Percentiles rank a stretch among this genome's conserved stretches.
phyloP scores from a whole-genome alignment of 1,139 yeast species.

The Zygoascus meyerae region DNA sequence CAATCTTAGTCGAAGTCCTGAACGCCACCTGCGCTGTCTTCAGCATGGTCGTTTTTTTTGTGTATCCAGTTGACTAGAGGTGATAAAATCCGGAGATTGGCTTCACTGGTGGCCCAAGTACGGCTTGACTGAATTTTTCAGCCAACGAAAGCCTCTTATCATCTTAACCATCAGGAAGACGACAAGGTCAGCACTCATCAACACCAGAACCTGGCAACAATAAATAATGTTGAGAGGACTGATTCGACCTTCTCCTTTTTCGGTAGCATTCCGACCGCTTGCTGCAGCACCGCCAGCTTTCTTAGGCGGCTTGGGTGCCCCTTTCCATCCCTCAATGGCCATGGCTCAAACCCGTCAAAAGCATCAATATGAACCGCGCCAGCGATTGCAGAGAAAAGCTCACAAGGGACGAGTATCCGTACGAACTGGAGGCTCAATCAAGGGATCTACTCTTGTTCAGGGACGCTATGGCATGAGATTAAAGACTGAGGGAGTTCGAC shows the following conservation, averaged over 20 bases:
- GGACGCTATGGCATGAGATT: slow-evolving; percentile 87
- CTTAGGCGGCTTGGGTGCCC: background rate
- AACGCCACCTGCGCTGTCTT: too few relatives aligned
- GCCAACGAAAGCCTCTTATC: background rate
- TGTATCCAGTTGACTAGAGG: too few relatives aligned
- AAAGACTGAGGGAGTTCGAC: slow-evolving; percentile 76
- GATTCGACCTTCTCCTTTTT: too few relatives aligned
- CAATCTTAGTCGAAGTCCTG: background rate
- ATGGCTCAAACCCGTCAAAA: slow-evolving; percentile 44
- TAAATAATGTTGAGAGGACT: too few relatives aligned
- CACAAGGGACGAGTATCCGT: slow-evolving; percentile 95
- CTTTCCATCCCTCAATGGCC: slow-evolving; percentile 6
- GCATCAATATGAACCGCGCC: slow-evolving; percentile 79
- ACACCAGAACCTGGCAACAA: too few relatives aligned
- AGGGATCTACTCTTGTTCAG: slow-evolving; percentile 74
- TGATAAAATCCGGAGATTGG: too few relatives aligned
- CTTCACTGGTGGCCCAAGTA: too few relatives aligned
- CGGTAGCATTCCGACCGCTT: background rate
- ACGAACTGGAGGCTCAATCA: slow-evolving; percentile 88
- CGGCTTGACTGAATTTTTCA: too few relatives aligned
- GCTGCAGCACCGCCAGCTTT: background rate
- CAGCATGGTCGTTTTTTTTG: too few relatives aligned
- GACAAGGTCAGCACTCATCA: background rate
- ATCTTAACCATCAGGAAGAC: background rate
- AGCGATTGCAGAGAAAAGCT: slow-evolving; percentile 65